A percentile compares a stretch with the other conserved stretches of the same genome.
Conservation (phyloP, 2,329 filamentous ascomycete species). For the Trichophyton schoenleinii region DNA sequence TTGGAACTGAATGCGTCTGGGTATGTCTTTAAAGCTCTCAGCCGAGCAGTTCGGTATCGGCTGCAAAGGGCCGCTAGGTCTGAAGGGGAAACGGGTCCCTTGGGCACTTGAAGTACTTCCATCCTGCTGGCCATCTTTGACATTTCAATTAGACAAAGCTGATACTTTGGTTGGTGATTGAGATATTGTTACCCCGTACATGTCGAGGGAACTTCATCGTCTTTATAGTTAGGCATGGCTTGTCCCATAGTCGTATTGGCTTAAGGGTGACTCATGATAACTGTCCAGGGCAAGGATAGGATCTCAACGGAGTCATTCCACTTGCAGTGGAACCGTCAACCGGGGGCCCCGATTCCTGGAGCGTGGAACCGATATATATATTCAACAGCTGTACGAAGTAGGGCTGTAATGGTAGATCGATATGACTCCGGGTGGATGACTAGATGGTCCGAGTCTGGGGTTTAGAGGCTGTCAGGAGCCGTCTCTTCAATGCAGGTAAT, state of each 20-base stretch:
- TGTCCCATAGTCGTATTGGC: not conserved
- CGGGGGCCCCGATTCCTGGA: too few species aligned
- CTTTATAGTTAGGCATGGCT: not conserved
- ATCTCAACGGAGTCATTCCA: not conserved
- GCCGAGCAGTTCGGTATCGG: conserved; percentile 17
- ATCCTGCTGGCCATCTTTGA: not conserved
- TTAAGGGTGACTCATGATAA: not conserved
- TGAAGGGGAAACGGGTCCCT: conserved; percentile 4
- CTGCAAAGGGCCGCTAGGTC: conserved; percentile 6
- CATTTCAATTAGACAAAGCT: too few species aligned
- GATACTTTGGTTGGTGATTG: not conserved
- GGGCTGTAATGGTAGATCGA: not conserved
- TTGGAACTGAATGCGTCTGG: conserved; percentile 21
- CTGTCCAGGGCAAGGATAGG: not conserved
- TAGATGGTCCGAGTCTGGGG: too few species aligned
- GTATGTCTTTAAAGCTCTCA: conserved; percentile 19
- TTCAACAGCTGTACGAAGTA: not conserved
- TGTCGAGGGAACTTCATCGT: not conserved
- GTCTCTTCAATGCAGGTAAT: too few species aligned
- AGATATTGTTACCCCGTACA: not conserved
- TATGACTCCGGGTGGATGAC: not conserved
- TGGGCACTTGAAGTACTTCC: conserved; percentile 9
- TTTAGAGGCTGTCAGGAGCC: too few species aligned
- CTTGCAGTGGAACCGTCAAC: not conserved
- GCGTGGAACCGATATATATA: too few species aligned